Conservation (phyloP, 495 filamentous ascomycete species). For the Hypoxylon lenormandii region DNA sequence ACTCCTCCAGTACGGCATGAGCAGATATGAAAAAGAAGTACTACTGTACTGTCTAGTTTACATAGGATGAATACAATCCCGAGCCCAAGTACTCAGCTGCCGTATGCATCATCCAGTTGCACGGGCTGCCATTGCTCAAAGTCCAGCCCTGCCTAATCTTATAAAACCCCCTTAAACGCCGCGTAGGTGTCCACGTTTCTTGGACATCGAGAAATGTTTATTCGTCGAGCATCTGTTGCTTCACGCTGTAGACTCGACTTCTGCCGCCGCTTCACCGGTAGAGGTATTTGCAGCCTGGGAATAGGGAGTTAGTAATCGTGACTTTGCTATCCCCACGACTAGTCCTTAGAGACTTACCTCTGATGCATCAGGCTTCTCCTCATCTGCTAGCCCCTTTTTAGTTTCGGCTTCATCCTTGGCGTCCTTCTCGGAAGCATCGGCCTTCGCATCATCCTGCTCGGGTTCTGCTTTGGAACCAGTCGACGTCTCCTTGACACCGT, state of each 20-base stretch:
- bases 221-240: conserved; percentile 15
- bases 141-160: conserved; percentile 25
- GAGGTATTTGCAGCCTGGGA: conserved; percentile 23
- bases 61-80: conserved; percentile 45
- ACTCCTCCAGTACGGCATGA: conserved; percentile 31
- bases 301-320: conserved; percentile 20
- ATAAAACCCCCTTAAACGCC: conserved; percentile 45
- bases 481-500: conserved; percentile 63
- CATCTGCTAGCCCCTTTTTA: conserved; percentile 42
- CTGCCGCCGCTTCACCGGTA: conserved; percentile 24
- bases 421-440: conserved; percentile 51
- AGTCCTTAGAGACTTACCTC: conserved; percentile 49
- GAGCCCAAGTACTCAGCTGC: conserved; percentile 38
- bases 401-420: conserved; percentile 43
- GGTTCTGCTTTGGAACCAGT: conserved; percentile 63
- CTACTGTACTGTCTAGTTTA: conserved; percentile 48
- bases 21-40: conserved; percentile 31
- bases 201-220: conserved; percentile 22
- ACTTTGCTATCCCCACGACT: not conserved
- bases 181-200: conserved; percentile 23
- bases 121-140: conserved; percentile 13
- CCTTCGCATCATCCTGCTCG: conserved; percentile 59
- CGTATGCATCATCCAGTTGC: conserved; percentile 25
- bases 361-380: conserved; percentile 51
- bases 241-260: conserved; percentile 39